Percentiles rank a stretch among this genome's conserved stretches.
Evolutionary conservation across 2,329 filamentous ascomycete species (phyloP).

Genomic region (Stemphylium vesicarium): DNA sequence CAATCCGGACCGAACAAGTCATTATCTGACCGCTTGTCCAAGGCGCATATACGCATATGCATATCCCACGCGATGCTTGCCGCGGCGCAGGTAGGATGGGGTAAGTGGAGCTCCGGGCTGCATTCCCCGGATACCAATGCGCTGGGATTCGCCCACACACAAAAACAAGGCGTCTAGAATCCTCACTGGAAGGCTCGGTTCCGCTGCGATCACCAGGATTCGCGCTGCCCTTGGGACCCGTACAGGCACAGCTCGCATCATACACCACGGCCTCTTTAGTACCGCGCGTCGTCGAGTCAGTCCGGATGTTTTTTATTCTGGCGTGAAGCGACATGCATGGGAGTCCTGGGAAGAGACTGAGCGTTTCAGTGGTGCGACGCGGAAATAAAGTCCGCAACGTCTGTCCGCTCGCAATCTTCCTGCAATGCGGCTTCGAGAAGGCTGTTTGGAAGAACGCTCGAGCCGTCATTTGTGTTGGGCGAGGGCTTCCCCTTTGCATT

Average conservation of each 20-base stretch:
- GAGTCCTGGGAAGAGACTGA: constrained; percentile 7
- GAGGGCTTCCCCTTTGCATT: constrained; percentile 1
- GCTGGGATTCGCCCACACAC: constrained; percentile 20
- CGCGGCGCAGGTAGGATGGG: constrained; percentile 23
- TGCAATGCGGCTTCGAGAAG: constrained; percentile 34
- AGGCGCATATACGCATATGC: constrained; percentile 12
- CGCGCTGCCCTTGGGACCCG: constrained; percentile 2
- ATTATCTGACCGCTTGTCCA: constrained; percentile 35
- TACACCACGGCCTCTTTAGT: neutral
- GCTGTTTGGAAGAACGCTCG: constrained; percentile 38
- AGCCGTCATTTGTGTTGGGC: constrained; percentile 19
- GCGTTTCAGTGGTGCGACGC: constrained; percentile 5
- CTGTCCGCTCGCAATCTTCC: constrained; percentile 19
- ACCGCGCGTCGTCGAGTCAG: constrained; percentile 4
- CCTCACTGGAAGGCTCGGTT: constrained; percentile 4
- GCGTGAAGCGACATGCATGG: neutral
- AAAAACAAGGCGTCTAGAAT: constrained; percentile 27
- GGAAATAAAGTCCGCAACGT: constrained; percentile 11
- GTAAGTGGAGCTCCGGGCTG: constrained; percentile 31
- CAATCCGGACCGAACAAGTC: constrained; percentile 15
- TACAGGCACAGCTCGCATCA: neutral
- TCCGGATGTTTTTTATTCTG: neutral
- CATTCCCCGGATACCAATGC: constrained; percentile 33
- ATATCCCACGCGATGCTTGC: constrained; percentile 35
- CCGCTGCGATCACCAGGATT: constrained; percentile 17